Evolutionary conservation across 148 eudicot species (phyloP), one percentile per base, ranked within the genome.

Genomic region (Spergularia bocconei): DNA sequence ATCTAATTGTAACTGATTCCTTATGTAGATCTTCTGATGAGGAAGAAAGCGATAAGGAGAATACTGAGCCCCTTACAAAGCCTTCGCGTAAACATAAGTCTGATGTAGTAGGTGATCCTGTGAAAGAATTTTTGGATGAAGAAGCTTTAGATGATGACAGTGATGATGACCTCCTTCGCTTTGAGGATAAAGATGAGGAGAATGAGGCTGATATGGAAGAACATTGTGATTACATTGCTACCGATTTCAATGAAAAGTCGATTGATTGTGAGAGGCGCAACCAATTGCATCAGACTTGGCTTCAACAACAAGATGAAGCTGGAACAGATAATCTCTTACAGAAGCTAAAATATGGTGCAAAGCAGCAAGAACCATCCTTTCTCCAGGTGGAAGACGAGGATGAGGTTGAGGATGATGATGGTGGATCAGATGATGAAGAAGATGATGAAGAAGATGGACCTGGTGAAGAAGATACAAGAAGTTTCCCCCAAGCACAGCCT

Each of bases 61-160:
- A 90, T 61, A 36, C 71, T 73, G 80, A 74, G 1, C 93, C 92
- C 15, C 72, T 41, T 69, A 77, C 58, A n/a, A 77, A 77, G 71
- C 72, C 44, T 67, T 60, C 60, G 65, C 71, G 53, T 60, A 80
- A 64, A 69, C 77, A 67, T 63, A 76, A 72, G 16, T 82, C 84
- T 54, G 81, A 82, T 79, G 90, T 86, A n/a, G 78, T 38, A 53
- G 96, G 91, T 56, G 97, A 90, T 81, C 96, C 90, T 72, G 93
- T 90, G 14, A 90, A 83, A 79, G 80, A 82, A 69, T 95, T 95
- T 85, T 65, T 95, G 79, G 98, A 95, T 78, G 98, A 92, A 73
- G 98, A 95, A 88, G 98, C 98, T 57, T 84, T 83, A 75, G 97
- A 90, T 77, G 93, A 92, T 84, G 92, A 92, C 54, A 92, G 96